Base-by-base conservation (phyloP, 371 early-diverging fungal species). In the Lichtheimia hyalospora region DNA sequence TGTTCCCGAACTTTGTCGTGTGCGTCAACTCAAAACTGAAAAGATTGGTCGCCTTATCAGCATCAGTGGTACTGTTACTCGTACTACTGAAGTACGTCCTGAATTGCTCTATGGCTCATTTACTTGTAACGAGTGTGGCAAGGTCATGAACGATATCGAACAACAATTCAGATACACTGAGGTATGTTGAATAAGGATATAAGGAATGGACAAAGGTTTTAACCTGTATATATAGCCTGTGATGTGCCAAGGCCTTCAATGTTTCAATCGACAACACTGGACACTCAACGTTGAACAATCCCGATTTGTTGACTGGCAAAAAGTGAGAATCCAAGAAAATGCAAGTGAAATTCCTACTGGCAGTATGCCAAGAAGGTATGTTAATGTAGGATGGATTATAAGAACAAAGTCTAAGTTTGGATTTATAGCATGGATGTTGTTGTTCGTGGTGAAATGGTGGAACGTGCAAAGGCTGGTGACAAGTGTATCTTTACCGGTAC, bases 111-210 rank as follows among this genome's bases (percentile, higher is more conserved):
- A 78, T 62, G 99, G 96, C 21, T 89, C 95, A 10, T 99, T 99
- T 78, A 82, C 85, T 24, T 99, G 99, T 79, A 76, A 82, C 52
- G 92, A 92, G 52, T 99, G 99, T 77, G 84, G 85, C 21, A 81
- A 90, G 15, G 63, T 92, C n/a, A 86, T 93, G 62, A 79, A 83
- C 20, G 88, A 94, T 58, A 89, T 99, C 25, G 89, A 89, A 66
- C 99, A 99, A 76, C 95, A 99, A 72, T 99, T 96, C 76, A 88
- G 89, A 71, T 99, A 97, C 78, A 96, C 97, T 3, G 96, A 97
- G 83, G 92, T 89, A 72, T 1, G 46, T 16, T 21, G 41, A 5
- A 50, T 28, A 50, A 8, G 14, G 49, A 34, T 8, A 8, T 10
- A 39, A 14, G 28, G n/a, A 21, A 28, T n/a, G 16, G 25, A 24